Evolutionary conservation across 108 stramenopile species (phyloP).

Genomic region (Schizochytrium sp.): DNA sequence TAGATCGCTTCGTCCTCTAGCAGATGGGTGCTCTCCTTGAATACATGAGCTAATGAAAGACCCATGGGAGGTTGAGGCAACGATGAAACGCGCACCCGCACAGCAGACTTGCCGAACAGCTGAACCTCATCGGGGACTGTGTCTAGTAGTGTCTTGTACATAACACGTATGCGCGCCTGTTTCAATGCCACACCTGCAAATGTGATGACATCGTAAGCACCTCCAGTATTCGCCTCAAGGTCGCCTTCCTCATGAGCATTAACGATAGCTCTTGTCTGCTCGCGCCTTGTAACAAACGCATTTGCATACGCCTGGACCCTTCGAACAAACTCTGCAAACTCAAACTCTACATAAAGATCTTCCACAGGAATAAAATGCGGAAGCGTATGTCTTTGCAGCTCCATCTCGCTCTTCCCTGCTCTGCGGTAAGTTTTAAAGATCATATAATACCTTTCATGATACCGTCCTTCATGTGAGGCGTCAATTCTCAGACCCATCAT

Average conservation of each 20-base stretch:
- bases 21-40: neutral
- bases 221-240: neutral
- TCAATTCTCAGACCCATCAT: conserved; percentile 32
- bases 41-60: conserved; percentile 2
- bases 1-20: neutral
- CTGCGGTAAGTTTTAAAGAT: conserved; percentile 5
- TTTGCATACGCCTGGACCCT: conserved; percentile 35
- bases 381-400: neutral
- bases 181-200: neutral
- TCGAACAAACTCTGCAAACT: conserved; percentile 29
- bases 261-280: conserved; percentile 19
- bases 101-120: neutral
- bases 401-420: neutral
- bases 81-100: neutral
- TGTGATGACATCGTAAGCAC: conserved; percentile 35
- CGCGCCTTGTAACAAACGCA: conserved; percentile 31
- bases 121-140: neutral
- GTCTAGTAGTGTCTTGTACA: conserved; percentile 30
- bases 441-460: neutral
- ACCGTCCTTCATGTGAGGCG: neutral
- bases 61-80: conserved; percentile 20
- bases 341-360: neutral
- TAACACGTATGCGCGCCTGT: neutral
- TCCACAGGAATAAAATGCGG: conserved; percentile 32
- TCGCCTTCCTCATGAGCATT: neutral